Conservation (phyloP, 148 eudicot species). For the Silene latifolia region DNA sequence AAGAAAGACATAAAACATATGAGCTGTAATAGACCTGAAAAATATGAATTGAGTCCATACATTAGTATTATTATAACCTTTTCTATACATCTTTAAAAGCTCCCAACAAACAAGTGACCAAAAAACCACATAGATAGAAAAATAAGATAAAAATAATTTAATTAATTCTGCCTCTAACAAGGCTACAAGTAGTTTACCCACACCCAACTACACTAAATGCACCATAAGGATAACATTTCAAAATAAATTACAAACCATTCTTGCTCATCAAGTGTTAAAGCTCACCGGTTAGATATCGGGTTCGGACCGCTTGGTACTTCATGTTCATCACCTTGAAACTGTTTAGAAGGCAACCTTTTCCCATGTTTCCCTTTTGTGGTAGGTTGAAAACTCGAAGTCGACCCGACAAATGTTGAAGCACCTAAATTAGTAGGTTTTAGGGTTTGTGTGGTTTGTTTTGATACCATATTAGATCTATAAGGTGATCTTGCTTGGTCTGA, state of each 20-base stretch:
- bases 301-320: slow-evolving; percentile 95
- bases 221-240: slow-evolving; percentile 10
- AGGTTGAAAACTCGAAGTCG: slow-evolving; percentile 23
- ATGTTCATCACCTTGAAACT: slow-evolving; percentile 56
- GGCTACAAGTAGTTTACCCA: slow-evolving; percentile 12
- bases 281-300: slow-evolving; percentile 73
- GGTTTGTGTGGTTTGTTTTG: slow-evolving; percentile 24
- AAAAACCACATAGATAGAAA: background rate
- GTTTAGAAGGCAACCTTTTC: slow-evolving; percentile 27
- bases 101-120: slow-evolving; percentile 19
- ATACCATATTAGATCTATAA: slow-evolving; percentile 22
- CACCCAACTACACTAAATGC: slow-evolving; percentile 16
- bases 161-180: slow-evolving; percentile 11
- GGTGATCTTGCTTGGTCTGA: slow-evolving; percentile 18
- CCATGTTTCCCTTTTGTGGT: slow-evolving; percentile 20
- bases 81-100: slow-evolving; percentile 31
- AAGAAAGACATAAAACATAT: slow-evolving; percentile 24
- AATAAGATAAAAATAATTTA: background rate
- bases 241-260: slow-evolving; percentile 15
- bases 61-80: slow-evolving; percentile 20
- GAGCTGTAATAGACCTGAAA: slow-evolving; percentile 11
- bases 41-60: slow-evolving; percentile 27
- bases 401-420: slow-evolving; percentile 1
- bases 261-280: slow-evolving; percentile 1
- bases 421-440: background rate